A percentile compares a stretch with the other conserved stretches of the same genome.
Evolutionary conservation across 1,284 basidiomycete species (phyloP).

Genomic region (Cerioporus squamosus): DNA sequence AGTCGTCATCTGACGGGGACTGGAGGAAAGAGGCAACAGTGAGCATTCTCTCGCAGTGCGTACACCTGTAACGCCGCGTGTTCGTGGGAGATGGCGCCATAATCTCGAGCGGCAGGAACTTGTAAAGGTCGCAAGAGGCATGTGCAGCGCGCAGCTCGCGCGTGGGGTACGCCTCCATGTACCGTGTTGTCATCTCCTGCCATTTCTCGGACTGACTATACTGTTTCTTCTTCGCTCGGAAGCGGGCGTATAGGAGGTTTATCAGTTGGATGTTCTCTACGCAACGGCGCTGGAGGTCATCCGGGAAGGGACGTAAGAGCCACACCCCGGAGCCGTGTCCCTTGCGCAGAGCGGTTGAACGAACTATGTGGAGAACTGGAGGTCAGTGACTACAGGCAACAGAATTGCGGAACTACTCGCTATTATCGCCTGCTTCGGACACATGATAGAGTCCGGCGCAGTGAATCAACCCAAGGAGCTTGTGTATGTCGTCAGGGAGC

Average conservation of each 20-base stretch:
- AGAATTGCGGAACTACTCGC: neutral
- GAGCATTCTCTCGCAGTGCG: constrained; percentile 8
- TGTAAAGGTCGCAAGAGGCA: neutral
- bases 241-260: constrained; percentile 30
- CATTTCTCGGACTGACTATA: constrained; percentile 23
- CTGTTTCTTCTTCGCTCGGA: constrained; percentile 12
- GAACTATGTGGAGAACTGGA: constrained; percentile 6
- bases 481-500: neutral
- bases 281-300: constrained; percentile 43
- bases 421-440: neutral
- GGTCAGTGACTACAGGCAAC: no score
- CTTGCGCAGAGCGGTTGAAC: constrained; percentile 42
- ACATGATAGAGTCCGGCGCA: neutral
- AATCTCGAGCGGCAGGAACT: constrained; percentile 8
- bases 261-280: constrained; percentile 47
- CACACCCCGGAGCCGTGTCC: constrained; percentile 31
- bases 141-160: constrained; percentile 11
- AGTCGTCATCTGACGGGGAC: neutral
- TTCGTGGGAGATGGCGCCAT: neutral
- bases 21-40: neutral
- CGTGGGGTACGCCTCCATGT: constrained; percentile 1
- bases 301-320: constrained; percentile 40
- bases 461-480: neutral
- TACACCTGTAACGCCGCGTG: neutral
- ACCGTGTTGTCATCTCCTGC: neutral